Percentiles rank a stretch among this genome's conserved stretches.
Evolutionary conservation across 1,284 basidiomycete species (phyloP).

Genomic region (Cryptococcus jaspeensis): DNA sequence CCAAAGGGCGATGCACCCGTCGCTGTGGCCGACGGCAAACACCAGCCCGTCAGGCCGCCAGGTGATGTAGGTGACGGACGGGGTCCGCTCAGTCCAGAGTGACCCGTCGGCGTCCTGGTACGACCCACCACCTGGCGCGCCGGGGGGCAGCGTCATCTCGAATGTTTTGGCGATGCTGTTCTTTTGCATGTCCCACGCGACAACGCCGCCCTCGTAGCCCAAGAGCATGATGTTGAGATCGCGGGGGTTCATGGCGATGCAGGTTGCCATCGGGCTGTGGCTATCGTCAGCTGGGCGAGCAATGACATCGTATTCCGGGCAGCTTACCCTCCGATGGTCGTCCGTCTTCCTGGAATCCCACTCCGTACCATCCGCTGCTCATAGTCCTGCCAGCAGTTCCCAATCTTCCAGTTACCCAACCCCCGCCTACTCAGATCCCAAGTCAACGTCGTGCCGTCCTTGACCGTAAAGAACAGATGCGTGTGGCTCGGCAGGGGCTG

Average conservation of each 20-base stretch:
- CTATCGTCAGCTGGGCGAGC: neutral
- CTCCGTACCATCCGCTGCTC: conserved; percentile 65
- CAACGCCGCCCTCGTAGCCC: conserved; percentile 76
- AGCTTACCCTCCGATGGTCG: conserved; percentile 51
- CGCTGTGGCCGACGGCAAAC: conserved; percentile 62
- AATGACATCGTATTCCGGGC: conserved; percentile 7
- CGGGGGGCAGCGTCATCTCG: conserved; percentile 67
- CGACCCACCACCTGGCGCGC: conserved; percentile 74
- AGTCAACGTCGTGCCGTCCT: conserved; percentile 54
- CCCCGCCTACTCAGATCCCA: conserved; percentile 68
- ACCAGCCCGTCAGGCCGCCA: conserved; percentile 60
- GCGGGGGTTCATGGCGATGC: conserved; percentile 71
- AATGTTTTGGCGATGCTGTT: conserved; percentile 64
- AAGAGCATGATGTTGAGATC: conserved; percentile 77
- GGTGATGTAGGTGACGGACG: conserved; percentile 69
- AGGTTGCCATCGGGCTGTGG: conserved; percentile 58
- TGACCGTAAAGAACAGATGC: conserved; percentile 47
- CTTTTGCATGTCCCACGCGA: conserved; percentile 70
- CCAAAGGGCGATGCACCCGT: conserved; percentile 87
- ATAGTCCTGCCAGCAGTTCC: conserved; percentile 72
- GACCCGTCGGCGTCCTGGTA: conserved; percentile 60
- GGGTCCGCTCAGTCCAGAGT: conserved; percentile 67
- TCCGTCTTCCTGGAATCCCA: conserved; percentile 57
- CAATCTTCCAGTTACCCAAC: conserved; percentile 63
- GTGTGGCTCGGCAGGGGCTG: conserved; percentile 43